These are phyloP conservation scores for Akanthomyces muscarius DNA, from an alignment of 2,329 filamentous ascomycete species.

Conservation along the genomic window DNA sequence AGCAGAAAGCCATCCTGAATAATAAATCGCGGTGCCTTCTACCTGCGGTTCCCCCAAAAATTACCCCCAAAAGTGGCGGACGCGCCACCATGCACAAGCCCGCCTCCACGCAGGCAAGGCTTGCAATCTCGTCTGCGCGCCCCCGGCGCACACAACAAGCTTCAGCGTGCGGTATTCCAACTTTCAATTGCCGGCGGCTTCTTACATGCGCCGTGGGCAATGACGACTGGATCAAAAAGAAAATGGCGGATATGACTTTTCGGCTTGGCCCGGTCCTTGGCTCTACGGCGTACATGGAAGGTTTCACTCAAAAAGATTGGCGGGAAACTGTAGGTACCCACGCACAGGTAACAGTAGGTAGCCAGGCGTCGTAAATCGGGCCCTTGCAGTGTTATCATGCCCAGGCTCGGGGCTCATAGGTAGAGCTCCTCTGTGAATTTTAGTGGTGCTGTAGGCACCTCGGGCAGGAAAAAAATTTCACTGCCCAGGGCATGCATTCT, in stretches of 20 bases:
- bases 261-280: neutral
- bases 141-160: neutral
- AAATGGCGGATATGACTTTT: neutral
- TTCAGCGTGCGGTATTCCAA: neutral
- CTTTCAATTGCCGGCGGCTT: slow-evolving; percentile 13
- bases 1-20: too few relatives aligned
- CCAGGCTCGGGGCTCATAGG: too few relatives aligned
- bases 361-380: too few relatives aligned
- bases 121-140: neutral
- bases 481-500: neutral
- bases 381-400: too few relatives aligned
- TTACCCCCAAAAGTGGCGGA: neutral
- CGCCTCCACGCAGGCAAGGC: neutral
- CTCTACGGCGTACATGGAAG: neutral
- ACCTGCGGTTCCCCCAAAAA: neutral
- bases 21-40: neutral
- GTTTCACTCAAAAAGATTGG: neutral
- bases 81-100: slow-evolving; percentile 10
- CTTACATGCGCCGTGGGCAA: neutral
- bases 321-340: too few relatives aligned
- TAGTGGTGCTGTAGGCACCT: neutral
- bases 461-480: neutral
- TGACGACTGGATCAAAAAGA: neutral
- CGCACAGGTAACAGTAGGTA: too few relatives aligned
- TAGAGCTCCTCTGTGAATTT: neutral